Evolutionary conservation across 371 early-diverging fungal genomes (phyloP), one percentile per base, ranked within the genome.

Genomic region (Mortierella sp.): DNA sequence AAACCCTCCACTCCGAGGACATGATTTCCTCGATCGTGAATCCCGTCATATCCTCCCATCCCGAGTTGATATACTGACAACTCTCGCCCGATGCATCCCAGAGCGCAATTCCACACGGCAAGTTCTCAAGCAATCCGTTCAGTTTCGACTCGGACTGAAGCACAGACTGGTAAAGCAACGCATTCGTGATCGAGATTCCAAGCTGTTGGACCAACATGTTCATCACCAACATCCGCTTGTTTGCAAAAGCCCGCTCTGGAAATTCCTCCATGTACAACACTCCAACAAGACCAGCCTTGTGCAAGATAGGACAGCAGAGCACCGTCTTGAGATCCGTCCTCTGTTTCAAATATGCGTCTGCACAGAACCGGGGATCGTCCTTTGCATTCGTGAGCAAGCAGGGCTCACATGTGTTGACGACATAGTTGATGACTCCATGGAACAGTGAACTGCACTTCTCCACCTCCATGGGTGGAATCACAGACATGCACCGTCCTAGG

Each of bases 151-250:
- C 78, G 9, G 78, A 76, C 43, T 76, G 70, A 2, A 79, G 52
- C 3, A 72, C 79, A 0, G 69, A 72, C 48, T 79, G 72, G 67
- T 86, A 87, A 21, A 87, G 50, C 28, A 85, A 64, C 0, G 87
- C 87, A 31, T 87, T 87, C 21, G 86, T 81, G 32, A 85, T 84
- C 1, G 87, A 87, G 30, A 87, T 87, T 19, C 87, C 87, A 67
- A 87, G 79, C 52, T 87, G 87, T 31, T 87, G 87, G 37, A 86
- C 86, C 8, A 87, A 42, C 3, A 87, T 50, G 32, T 84, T 87
- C 60, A 87, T 72, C 2, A 87, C 87, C 4, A 83, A 76, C 64
- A 87, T 73, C 55, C 86, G 79, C 28, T 84, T 79, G 59, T 84
- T 86, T 0, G 87, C 85, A 54, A 87, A 86, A 6, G 84, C 83